Conservation (phyloP, 2,329 filamentous ascomycete genomes). For the Penicillium olsonii region DNA sequence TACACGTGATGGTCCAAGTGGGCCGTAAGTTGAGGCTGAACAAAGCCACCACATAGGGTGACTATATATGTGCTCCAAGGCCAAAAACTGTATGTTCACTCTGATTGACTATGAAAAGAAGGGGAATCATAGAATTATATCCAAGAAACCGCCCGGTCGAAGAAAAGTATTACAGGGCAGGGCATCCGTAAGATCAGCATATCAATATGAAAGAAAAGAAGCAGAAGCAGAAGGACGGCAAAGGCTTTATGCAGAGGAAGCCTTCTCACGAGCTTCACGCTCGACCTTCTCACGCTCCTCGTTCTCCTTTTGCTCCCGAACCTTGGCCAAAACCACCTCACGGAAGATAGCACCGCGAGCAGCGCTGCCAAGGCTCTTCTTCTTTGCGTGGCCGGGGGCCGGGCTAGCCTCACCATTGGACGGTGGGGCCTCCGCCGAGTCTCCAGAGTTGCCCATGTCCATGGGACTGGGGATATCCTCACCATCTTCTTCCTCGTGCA, state of each 20-base stretch:
- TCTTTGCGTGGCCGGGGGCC: constrained; percentile 41
- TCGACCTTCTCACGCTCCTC: constrained; percentile 72
- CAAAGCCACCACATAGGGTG: no score
- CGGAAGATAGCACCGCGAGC: constrained; percentile 79
- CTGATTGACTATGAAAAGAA: constrained; percentile 17
- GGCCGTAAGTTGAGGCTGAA: background rate
- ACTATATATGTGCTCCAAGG: background rate
- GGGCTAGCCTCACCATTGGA: constrained; percentile 24
- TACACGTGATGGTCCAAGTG: background rate
- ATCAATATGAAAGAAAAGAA: constrained; percentile 6
- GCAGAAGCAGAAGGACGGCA: background rate
- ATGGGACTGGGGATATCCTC: constrained; percentile 63
- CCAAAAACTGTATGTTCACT: constrained; percentile 4
- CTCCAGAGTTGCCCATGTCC: constrained; percentile 62
- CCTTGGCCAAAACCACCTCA: constrained; percentile 91
- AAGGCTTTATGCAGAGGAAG: constrained; percentile 22
- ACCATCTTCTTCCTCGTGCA: constrained; percentile 85
- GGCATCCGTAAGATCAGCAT: constrained; percentile 3
- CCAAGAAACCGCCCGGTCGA: constrained; percentile 23
- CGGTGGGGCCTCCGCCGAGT: constrained; percentile 11
- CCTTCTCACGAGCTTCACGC: constrained; percentile 55
- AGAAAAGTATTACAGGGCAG: constrained; percentile 15
- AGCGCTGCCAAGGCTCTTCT: constrained; percentile 56
- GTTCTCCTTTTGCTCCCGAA: constrained; percentile 85
- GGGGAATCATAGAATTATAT: constrained; percentile 38